Percentiles rank a stretch among this genome's conserved stretches.
Evolutionary conservation across 306 rosid species (phyloP).

Genomic region (Medicago arabica): DNA sequence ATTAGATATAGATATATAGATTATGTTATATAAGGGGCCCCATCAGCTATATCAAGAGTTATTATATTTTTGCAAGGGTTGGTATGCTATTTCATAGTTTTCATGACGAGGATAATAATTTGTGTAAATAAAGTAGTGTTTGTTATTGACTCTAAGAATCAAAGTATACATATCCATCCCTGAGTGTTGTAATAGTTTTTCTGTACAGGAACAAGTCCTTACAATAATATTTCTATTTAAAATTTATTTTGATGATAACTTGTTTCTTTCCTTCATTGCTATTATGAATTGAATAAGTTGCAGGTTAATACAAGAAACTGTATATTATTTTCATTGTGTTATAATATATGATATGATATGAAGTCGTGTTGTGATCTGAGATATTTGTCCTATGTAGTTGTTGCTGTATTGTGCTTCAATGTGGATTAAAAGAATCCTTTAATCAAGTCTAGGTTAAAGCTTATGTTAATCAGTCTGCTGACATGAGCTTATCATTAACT

Average conservation of each 20-base stretch:
- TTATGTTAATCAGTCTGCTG: background rate
- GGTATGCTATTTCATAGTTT: slow-evolving; percentile 36
- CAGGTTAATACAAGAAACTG: too few relatives aligned
- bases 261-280: background rate
- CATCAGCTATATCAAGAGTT: slow-evolving; percentile 40
- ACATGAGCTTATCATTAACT: background rate
- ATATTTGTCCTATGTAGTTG: too few relatives aligned
- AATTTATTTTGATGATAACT: background rate
- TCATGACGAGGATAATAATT: slow-evolving; percentile 49
- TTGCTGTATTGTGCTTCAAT: too few relatives aligned
- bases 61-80: slow-evolving; percentile 45
- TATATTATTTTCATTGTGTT: too few relatives aligned
- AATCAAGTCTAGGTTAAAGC: too few relatives aligned
- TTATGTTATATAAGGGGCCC: slow-evolving; percentile 39
- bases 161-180: slow-evolving; percentile 35
- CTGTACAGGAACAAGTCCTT: slow-evolving; percentile 61
- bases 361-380: too few relatives aligned
- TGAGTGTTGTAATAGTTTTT: slow-evolving; percentile 50
- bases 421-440: too few relatives aligned
- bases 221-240: slow-evolving; percentile 44
- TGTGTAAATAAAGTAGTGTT: slow-evolving; percentile 63
- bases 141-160: slow-evolving; percentile 38
- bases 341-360: too few relatives aligned
- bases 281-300: background rate
- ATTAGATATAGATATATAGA: slow-evolving; percentile 40